Evolutionary conservation across 352 stramenopile species (phyloP).

Genomic region (Phytophthora ramorum): DNA sequence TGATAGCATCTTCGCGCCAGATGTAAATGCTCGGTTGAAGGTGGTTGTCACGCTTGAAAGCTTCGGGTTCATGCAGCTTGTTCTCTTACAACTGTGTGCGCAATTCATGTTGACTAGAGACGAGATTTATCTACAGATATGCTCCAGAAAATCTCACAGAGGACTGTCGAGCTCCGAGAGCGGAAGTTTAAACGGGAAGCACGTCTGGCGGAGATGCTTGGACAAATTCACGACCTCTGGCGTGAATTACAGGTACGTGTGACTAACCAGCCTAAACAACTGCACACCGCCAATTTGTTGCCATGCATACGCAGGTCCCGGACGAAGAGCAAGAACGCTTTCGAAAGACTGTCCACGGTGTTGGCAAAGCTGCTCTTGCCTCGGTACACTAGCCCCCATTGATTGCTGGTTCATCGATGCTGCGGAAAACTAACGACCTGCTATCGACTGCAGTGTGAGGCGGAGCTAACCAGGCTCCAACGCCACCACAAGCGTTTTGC

Average conservation of each 20-base stretch:
- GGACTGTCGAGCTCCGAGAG: constrained; percentile 45
- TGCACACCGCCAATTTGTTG: background rate
- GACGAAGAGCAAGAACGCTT: constrained; percentile 39
- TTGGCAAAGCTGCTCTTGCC: constrained; percentile 32
- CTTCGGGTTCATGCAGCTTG: background rate
- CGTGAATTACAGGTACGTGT: constrained; percentile 33
- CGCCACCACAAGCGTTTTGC: constrained; percentile 34
- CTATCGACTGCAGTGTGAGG: constrained; percentile 23
- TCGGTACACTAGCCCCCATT: constrained; percentile 20
- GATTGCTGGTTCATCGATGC: background rate
- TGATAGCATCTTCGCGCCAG: constrained; percentile 20
- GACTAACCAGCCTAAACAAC: background rate
- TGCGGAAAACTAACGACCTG: background rate
- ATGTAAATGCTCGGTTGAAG: constrained; percentile 38
- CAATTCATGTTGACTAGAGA: constrained; percentile 18
- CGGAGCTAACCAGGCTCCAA: constrained; percentile 36
- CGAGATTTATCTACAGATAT: constrained; percentile 39
- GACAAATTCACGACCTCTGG: constrained; percentile 46
- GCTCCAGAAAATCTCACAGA: constrained; percentile 40
- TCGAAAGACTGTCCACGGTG: constrained; percentile 26
- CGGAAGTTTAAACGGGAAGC: constrained; percentile 33
- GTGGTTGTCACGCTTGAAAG: constrained; percentile 1
- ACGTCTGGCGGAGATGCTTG: constrained; percentile 35
- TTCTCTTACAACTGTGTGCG: background rate
- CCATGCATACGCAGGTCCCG: constrained; percentile 28